phyloP scores from a whole-genome alignment of 345 rosid species.

The Euphorbia tirucalli region DNA sequence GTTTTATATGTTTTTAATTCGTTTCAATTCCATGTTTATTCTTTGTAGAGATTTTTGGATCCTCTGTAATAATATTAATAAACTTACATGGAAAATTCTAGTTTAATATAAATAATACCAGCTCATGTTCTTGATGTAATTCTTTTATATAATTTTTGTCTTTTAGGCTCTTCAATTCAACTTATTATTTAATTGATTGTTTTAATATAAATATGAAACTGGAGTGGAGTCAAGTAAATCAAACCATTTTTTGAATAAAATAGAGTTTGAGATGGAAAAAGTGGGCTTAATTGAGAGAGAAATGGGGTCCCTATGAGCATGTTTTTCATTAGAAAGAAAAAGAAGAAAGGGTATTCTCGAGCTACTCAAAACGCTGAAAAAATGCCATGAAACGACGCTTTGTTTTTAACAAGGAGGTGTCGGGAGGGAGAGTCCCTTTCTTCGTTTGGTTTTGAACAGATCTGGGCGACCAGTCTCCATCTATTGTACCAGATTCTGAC shows the following conservation, averaged over 20 bases:
- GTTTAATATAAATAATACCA: no score
- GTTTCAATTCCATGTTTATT: no score
- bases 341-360: slow-evolving; percentile 44
- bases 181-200: no score
- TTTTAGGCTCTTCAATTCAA: no score
- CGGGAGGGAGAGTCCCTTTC: neutral
- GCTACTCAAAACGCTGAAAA: slow-evolving; percentile 43
- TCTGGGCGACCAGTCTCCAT: slow-evolving; percentile 33
- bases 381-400: slow-evolving; percentile 18
- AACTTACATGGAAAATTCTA: no score
- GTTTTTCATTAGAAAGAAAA: neutral
- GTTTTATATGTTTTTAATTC: no score
- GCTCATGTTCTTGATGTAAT: no score
- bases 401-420: neutral
- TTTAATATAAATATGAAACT: no score
- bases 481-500: slow-evolving; percentile 9
- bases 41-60: no score
- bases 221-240: no score
- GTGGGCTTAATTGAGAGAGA: neutral
- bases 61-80: no score
- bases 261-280: neutral
- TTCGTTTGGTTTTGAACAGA: slow-evolving; percentile 3
- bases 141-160: no score
- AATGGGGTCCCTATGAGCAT: neutral
- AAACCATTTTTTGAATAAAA: neutral